Conservation (phyloP, 1,139 yeast genomes). For the Blastobotrys malaysiensis region DNA sequence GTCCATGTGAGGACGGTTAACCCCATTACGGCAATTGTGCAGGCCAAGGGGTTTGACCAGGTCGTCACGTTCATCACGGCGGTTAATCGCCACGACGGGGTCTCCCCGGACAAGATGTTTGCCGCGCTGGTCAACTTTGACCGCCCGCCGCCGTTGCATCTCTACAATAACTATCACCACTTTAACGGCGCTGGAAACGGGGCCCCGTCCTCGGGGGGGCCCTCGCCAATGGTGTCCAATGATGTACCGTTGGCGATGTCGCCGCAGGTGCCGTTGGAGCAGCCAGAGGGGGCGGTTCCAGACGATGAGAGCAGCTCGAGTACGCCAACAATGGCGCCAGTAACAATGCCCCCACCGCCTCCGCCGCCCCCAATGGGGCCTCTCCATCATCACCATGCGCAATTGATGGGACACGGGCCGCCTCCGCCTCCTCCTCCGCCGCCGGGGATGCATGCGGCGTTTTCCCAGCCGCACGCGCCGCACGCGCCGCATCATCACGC, state of each 20-base stretch:
- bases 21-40: constrained; percentile 11
- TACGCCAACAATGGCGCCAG: background rate
- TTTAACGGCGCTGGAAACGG: no score
- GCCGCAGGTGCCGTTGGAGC: background rate
- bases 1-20: constrained; percentile 11
- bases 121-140: constrained; percentile 5
- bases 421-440: background rate
- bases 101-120: constrained; percentile 1
- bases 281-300: no score
- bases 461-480: no score
- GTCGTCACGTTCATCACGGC: constrained; percentile 8
- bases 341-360: constrained; percentile 1
- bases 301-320: background rate
- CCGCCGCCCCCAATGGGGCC: background rate
- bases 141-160: background rate
- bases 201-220: background rate
- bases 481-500: background rate
- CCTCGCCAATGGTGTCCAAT: background rate
- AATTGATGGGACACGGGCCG: no score
- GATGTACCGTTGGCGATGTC: background rate
- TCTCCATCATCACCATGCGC: no score
- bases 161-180: background rate
- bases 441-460: no score
- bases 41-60: constrained; percentile 10
- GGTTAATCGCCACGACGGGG: constrained; percentile 7